Conservation (phyloP, 305 asterid genomes). For the Monarda citriodora region DNA sequence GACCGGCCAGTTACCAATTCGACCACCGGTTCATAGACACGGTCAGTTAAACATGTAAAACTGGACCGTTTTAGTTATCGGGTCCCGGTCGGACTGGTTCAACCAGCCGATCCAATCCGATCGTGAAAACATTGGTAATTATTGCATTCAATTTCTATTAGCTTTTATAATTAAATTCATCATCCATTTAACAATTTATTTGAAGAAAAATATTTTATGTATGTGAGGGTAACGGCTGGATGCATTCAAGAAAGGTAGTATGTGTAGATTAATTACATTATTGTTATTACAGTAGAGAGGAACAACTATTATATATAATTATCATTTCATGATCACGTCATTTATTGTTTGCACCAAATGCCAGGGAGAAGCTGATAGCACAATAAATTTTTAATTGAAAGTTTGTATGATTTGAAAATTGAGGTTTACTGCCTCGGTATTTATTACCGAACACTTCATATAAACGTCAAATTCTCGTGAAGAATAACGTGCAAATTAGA, state of each 20-base stretch:
- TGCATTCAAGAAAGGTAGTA: neutral
- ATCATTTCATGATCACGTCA: neutral
- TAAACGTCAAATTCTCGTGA: slow-evolving; percentile 10
- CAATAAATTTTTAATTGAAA: slow-evolving; percentile 13
- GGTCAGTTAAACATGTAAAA: too few species aligned
- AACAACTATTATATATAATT: neutral
- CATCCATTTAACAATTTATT: neutral
- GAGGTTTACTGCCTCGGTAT: neutral
- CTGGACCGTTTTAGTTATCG: too few species aligned
- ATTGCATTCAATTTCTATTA: neutral
- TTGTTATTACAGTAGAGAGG: neutral
- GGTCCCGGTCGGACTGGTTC: too few species aligned
- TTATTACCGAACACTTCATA: neutral
- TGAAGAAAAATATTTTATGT: neutral
- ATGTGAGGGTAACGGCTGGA: slow-evolving; percentile 1
- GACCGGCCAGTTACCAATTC: too few species aligned
- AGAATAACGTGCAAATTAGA: slow-evolving; percentile 7
- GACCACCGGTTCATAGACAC: too few species aligned
- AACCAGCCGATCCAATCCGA: too few species aligned
- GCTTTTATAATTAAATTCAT: neutral
- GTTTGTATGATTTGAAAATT: slow-evolving; percentile 12
- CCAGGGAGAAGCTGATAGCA: slow-evolving; percentile 6
- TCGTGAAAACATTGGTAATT: too few species aligned
- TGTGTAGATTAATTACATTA: neutral
- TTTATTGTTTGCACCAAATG: slow-evolving; percentile 20